Base-by-base conservation (phyloP, 257 asterid genomes). In the Salvia hispanica region DNA sequence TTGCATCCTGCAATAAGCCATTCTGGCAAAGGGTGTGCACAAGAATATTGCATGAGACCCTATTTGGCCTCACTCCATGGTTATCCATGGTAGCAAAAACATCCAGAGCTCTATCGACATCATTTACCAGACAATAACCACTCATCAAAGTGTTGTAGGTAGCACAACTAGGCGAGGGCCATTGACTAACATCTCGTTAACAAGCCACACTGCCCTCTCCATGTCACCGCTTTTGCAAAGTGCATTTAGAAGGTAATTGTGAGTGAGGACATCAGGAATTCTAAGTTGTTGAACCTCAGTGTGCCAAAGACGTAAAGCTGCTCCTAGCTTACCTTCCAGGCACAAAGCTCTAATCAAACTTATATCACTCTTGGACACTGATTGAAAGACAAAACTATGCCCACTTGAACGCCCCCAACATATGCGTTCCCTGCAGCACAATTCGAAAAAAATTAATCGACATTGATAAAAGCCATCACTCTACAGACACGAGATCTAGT, bases 131-230 rank as follows among this genome's bases (percentile, higher is more conserved):
- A 77, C 95, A 88, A 85, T 83, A 90, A 62, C 95, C 95, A 42
- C 77, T 85, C 77, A 90, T 78, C 76, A 93, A 77, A 40, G 89
- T 85, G 87, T 93, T 93, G 83, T 81, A 93, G 43, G 95, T 91
- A 34, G 87, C 84, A 84, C 95, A 84, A 58, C 78, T 84, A 58
- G 96, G 66, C 74, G 58, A 72, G 92, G 92, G 51, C 95, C 99
- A 43, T 78, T 75, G 36, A n/a, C 5, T 48, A 76, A 58, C 97
- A 93, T 93, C 83, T 87, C 80, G 25, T 55, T 40, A 31, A 93
- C 76, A 77, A 88, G 73, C 86, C 79, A 80, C 74, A 84, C 92
- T 2, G 99, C 95, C 76, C 66, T 81, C 76, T 65, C 80, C 75
- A 93, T 46, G 58, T 90, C 79, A 71, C 96, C 84, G 2, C 55